Evolutionary conservation across 129 eudicot genomes (phyloP), one percentile per base, ranked within the genome.

Genomic region (Artemisia annua): DNA sequence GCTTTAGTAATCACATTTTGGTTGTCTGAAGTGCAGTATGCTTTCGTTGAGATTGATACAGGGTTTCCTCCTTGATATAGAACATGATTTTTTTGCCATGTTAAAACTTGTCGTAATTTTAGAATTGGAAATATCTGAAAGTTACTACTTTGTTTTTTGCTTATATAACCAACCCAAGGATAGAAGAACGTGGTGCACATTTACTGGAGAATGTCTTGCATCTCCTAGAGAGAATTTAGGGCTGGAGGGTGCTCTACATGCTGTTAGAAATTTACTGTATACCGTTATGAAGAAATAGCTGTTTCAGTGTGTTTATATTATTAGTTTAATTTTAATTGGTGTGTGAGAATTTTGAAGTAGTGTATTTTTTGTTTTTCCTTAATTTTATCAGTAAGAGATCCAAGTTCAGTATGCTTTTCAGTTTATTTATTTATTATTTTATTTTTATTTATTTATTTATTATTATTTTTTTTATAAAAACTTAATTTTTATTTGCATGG

Each of bases 1-100:
- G 26, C 56, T 68, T 76, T 11, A 63, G n/a, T 65, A 64, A 15
- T 35, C 71, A 72, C 28, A 46, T 7, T 62, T 10, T 44, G 18
- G 48, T 66, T 72, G 24, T 54, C 50, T 71, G 32, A 63, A 73
- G 28, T 60, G 62, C 39, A 61, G 5, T 49, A 11, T 70, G 67
- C 52, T 18, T 69, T 26, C 39, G 19, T 48, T 62, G 54, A 63
- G 61, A 66, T 66, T 55, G 26, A 7, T 13, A 32, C 43, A 22
- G 64, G 12, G 65, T 18, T 63, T 67, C 46, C 15, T 58, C 26
- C 44, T 58, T 20, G 32, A 18, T 71, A 57, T 14, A 24, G 46
- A 22, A 50, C 15, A 2, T 67, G 60, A 57, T 49, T 53, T 53
- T 2, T 28, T 49, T 69, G 50, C n/a, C 48, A 30, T 52, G 22